Evolutionary conservation across 768 basidiomycete species (phyloP), one percentile per base, ranked within the genome.

Genomic region (Xanthoconium stramineum): DNA sequence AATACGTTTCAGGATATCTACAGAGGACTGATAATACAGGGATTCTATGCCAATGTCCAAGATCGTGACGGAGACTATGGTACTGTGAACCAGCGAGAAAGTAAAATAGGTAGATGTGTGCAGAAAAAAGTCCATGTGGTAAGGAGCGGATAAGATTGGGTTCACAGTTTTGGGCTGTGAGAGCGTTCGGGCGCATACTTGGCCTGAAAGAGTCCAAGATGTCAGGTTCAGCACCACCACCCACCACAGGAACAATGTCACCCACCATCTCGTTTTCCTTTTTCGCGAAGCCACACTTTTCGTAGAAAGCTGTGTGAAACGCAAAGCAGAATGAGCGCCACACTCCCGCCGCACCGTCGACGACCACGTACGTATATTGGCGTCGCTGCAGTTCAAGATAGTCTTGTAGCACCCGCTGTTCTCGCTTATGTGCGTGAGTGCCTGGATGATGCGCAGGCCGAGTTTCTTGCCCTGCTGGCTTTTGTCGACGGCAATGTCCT

Each of bases 401-500:
- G 94, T 94, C 86, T 99, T 99, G 77, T 98, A 99, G 72, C 89
- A 81, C 44, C 95, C 86, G 58, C 77, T 74, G 59, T 71, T 75
- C 81, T 94, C 88, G 70, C 91, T 90, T 66, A 98, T 86, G 50
- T 79, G 80, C 3, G 89, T 91, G 64, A 98, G 79, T 6, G 91
- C 88, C 63, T 91, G 81, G 68, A 99, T 94, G 63, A 98, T 78
- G 62, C 87, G 80, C 73, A 91, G 71, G 0, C 97, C 97, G 33
- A 99, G 80, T 72, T 92, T 94, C 75, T 88, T 89, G 33, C 97
- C 97, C 78, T 97, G 94, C 74, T 89, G 83, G 42, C 72, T 77
- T 74, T 88, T 85, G 73, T 90, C 85, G 19, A 99, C 95, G 4
- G 93, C 95, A 59, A 99, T 97, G 69, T 99, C 97, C 74, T 99